A percentile compares a stretch with the other conserved stretches of the same genome.
Evolutionary conservation across 345 rosid genomes (phyloP).

Genomic region (Streptanthus diversifolius): DNA sequence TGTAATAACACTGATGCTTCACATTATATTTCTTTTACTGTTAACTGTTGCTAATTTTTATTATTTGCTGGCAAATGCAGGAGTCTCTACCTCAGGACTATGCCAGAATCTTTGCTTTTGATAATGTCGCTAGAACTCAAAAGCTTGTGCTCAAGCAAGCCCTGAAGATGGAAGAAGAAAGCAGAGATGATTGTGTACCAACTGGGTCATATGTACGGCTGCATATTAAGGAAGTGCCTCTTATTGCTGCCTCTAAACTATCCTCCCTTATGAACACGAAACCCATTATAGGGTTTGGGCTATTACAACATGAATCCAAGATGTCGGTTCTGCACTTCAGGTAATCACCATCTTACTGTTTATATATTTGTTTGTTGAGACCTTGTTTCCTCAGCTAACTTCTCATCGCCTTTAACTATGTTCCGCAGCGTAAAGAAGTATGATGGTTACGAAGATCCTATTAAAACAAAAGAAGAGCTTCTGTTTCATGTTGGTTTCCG

Average conservation of each 20-base stretch:
- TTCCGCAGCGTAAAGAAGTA: slow-evolving; percentile 72
- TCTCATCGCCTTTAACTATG: neutral
- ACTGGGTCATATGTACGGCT: slow-evolving; percentile 67
- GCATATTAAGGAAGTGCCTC: slow-evolving; percentile 70
- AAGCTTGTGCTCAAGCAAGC: slow-evolving; percentile 74
- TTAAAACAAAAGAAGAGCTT: slow-evolving; percentile 87
- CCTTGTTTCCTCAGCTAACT: slow-evolving; percentile 2
- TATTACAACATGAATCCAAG: slow-evolving; percentile 93
- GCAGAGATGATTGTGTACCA: slow-evolving; percentile 51
- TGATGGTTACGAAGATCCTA: slow-evolving; percentile 66
- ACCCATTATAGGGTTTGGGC: slow-evolving; percentile 74
- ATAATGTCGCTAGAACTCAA: slow-evolving; percentile 73
- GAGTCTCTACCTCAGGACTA: slow-evolving; percentile 92
- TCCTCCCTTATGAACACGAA: slow-evolving; percentile 38
- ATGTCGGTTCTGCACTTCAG: slow-evolving; percentile 97
- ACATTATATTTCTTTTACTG: neutral
- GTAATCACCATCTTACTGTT: slow-evolving; percentile 35
- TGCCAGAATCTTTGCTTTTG: slow-evolving; percentile 89
- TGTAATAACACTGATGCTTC: slow-evolving; percentile 38
- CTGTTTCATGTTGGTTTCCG: slow-evolving; percentile 93
- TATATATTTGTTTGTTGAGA: slow-evolving; percentile 1
- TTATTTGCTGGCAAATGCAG: slow-evolving; percentile 42
- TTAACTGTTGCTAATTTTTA: neutral
- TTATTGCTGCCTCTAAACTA: slow-evolving; percentile 53
- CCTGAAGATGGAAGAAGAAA: slow-evolving; percentile 50